Evolutionary conservation across 305 asterid genomes (phyloP).

Genomic region (Plantago coronopus): DNA sequence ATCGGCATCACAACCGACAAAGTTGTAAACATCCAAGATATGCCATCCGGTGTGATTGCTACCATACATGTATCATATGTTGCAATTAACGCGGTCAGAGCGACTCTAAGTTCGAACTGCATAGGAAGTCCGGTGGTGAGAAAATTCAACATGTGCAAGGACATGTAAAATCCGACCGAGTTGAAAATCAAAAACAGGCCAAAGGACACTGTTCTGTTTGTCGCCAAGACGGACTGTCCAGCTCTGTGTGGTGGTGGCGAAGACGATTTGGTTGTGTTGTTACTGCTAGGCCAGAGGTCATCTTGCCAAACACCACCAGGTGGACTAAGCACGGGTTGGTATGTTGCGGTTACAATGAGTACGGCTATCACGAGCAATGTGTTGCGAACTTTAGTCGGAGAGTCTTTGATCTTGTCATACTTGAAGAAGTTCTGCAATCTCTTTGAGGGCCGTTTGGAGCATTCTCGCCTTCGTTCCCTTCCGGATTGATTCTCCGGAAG

Average conservation of each 20-base stretch:
- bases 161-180: slow-evolving; percentile 42
- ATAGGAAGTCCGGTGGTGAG: slow-evolving; percentile 36
- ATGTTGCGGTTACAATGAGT: slow-evolving; percentile 37
- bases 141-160: slow-evolving; percentile 35
- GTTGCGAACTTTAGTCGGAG: slow-evolving; percentile 31
- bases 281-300: slow-evolving; percentile 18
- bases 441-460: slow-evolving; percentile 21
- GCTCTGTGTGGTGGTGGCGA: slow-evolving; percentile 24
- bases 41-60: slow-evolving; percentile 14
- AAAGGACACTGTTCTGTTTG: slow-evolving; percentile 17
- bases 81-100: slow-evolving; percentile 20
- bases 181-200: slow-evolving; percentile 39
- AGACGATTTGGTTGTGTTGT: slow-evolving; percentile 1
- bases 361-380: slow-evolving; percentile 33
- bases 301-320: slow-evolving; percentile 74
- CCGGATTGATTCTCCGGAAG: background rate
- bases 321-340: slow-evolving; percentile 50
- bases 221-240: slow-evolving; percentile 39
- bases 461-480: slow-evolving; percentile 10
- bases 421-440: slow-evolving; percentile 41
- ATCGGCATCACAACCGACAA: slow-evolving; percentile 14
- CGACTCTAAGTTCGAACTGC: slow-evolving; percentile 35
- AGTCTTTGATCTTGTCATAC: slow-evolving; percentile 37
- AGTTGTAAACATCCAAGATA: background rate
- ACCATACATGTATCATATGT: slow-evolving; percentile 36